Evolutionary conservation across 106 monocot species (phyloP), one percentile per base, ranked within the genome.

Genomic region (Acorus gramineus): DNA sequence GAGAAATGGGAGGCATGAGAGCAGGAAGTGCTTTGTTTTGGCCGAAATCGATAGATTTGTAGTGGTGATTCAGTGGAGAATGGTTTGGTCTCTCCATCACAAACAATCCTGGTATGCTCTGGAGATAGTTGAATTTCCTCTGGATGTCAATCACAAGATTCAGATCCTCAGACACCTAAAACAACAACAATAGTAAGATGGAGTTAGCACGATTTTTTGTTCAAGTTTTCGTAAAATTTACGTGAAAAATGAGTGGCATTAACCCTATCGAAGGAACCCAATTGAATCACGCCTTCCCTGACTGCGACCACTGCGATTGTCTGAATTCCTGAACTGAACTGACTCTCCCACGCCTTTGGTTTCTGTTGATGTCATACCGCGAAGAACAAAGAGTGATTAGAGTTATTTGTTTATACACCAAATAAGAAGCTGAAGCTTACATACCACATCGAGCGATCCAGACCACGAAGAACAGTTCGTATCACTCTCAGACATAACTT

Each of bases 301-400:
- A 61, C 61, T n/a, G 61, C 61, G 11, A 61, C 42, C 2, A 61
- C 12, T 61, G 61, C 61, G 46, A 61, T 61, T 9, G 61, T 61
- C 61, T 61, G 61, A 46, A 61, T 61, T 9, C 61, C 61, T 10
- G 61, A 61, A 61, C 48, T 47, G 61, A 61, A 61, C 61, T 61
- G 61, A 0, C 3, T n/a, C 13, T 61, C 9, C 61, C 61, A 61
- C 5, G 46, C 46, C 42, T 61, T 61, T 61, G 61, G 61, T 47
- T 61, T 45, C 61, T 47, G 11, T 42, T 61, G 10, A 47, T 28
- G 28, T 28, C 28, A 28, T 28, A 28, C 28, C 28, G 28, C 28
- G 28, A 28, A 28, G 28, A 28, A 28, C 1, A 28, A 28, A 28
- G 28, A 28, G 28, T 28, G 28, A 28, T 28, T 5, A 61, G 11